Evolutionary conservation across 176 grass and related monocot genomes (phyloP), one percentile per base, ranked within the genome.

Genomic region (Oryza nivara): DNA sequence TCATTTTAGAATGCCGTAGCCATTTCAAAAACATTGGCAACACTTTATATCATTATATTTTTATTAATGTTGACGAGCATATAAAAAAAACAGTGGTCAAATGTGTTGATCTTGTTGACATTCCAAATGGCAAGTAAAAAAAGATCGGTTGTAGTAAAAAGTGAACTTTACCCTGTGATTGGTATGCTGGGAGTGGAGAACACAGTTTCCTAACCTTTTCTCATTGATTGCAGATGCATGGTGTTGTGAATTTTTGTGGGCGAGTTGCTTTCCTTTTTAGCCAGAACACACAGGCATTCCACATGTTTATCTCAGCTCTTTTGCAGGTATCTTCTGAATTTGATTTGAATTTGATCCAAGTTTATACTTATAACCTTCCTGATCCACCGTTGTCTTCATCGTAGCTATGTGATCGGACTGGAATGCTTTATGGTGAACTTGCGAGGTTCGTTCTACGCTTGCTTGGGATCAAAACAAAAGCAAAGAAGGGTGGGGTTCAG

Each of bases 281-380:
- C 80, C 92, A 97, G 81, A 97, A 97, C 22, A 94, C 88, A 7
- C 95, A 97, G 1, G 95, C 92, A 47, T 97, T 97, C 85, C 95
- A 97, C 78, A 92, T 94, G 92, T 92, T 94, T 73, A 91, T 92
- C 72, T 71, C 65, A 0, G 88, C 95, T 66, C 76, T 97, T 81
- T 87, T 94, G 86, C 88, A 92, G 92, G 92, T 97, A 92, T 25
- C 4, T 19, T 69, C 65, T 49, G 35, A 54, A 2, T 73, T 51
- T 48, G 36, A 38, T 9, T 73, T 52, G 52, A 52, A 79, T 1
- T 75, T 45, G 0, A 15, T 76, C 58, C 0, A 67, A 32, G 1
- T 70, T 40, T 80, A 36, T 70, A 72, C 19, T 84, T 64, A 60
- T 58, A 41, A 72, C 70, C 68, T 65, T 36, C 1, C 70, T 85